Evolutionary conservation across 768 basidiomycete genomes (phyloP).

Genomic region (Tricholoma bakamatsutake): DNA sequence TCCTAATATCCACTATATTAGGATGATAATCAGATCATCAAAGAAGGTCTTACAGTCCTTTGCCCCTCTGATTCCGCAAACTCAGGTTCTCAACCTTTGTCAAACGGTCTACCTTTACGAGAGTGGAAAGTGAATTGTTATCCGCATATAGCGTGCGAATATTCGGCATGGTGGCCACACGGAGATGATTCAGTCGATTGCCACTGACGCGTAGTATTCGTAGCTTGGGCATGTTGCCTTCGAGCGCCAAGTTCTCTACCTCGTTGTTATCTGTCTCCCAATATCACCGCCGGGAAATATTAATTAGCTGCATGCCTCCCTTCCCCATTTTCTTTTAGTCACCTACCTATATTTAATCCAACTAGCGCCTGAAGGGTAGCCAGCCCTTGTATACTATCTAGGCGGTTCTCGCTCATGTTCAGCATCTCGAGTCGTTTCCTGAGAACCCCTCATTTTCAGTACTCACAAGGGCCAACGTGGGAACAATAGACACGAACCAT

Average conservation of each 20-base stretch:
- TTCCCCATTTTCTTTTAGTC: slow-evolving; percentile 3
- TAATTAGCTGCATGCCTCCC: slow-evolving; percentile 18
- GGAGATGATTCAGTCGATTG: slow-evolving; percentile 67
- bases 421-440: slow-evolving; percentile 73
- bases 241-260: slow-evolving; percentile 48
- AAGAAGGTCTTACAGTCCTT: slow-evolving; percentile 57
- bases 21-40: slow-evolving; percentile 18
- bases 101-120: slow-evolving; percentile 51
- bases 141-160: slow-evolving; percentile 92
- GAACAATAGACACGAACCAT: slow-evolving; percentile 49
- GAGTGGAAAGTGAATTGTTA: slow-evolving; percentile 57
- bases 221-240: slow-evolving; percentile 56
- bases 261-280: slow-evolving; percentile 62
- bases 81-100: slow-evolving; percentile 84
- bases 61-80: slow-evolving; percentile 80
- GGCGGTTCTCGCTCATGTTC: slow-evolving; percentile 71
- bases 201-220: slow-evolving; percentile 82
- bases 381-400: slow-evolving; percentile 55
- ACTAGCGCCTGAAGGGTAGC: slow-evolving; percentile 56
- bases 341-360: slow-evolving; percentile 81
- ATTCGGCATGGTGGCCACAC: slow-evolving; percentile 57
- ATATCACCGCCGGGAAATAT: slow-evolving; percentile 6
- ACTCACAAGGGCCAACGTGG: slow-evolving; percentile 11
- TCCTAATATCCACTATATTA: slow-evolving; percentile 24
- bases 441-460: slow-evolving; percentile 11